Conservation (phyloP, 345 rosid genomes). For the Citrus hindsii region DNA sequence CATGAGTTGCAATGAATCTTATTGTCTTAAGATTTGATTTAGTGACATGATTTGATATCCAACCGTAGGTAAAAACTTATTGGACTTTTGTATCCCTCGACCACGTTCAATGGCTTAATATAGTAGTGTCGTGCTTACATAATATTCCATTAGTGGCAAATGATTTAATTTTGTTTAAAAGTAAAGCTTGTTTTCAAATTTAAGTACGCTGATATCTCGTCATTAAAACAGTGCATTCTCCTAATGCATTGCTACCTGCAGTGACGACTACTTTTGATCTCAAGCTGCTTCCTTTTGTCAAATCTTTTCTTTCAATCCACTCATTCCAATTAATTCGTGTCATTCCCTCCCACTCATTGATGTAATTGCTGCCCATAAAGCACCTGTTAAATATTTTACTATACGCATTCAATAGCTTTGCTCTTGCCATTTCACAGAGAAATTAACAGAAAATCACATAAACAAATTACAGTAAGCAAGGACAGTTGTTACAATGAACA, state of each 20-base stretch:
- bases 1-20: not conserved
- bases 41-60: not conserved
- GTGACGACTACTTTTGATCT: conserved; percentile 5
- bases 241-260: not conserved
- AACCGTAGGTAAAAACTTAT: not conserved
- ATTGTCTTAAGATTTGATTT: not conserved
- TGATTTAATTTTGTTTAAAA: not conserved
- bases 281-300: not conserved
- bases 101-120: not conserved
- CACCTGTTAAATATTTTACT: not conserved
- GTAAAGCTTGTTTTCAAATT: not conserved
- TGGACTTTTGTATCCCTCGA: not conserved
- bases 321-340: not conserved
- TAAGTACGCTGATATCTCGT: not conserved
- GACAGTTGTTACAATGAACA: not conserved
- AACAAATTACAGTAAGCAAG: not conserved
- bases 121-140: not conserved
- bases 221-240: not conserved
- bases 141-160: not conserved
- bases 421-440: not conserved
- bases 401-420: not conserved
- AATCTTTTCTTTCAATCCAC: conserved; percentile 15
- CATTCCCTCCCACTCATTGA: not conserved
- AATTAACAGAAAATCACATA: not conserved
- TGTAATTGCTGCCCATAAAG: not conserved